Percentiles rank a stretch among this genome's conserved stretches.
These are phyloP conservation scores for Syzygium syzygioides DNA, from an alignment of 441 rosid genomes.

Conservation along the genomic window DNA sequence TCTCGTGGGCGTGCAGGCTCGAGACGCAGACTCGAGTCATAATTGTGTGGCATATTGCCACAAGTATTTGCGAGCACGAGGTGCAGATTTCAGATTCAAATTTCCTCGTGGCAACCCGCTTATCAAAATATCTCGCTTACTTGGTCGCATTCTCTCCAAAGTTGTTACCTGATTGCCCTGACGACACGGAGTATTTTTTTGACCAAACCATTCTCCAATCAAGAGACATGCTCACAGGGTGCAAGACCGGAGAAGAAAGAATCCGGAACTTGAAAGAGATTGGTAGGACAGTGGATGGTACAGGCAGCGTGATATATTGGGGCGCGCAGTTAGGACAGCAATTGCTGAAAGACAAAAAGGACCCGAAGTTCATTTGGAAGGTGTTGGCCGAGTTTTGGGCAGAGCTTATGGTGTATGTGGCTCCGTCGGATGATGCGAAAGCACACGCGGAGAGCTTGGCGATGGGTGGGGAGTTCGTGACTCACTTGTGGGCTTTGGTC, in stretches of 20 bases:
- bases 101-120: neutral
- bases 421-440: neutral
- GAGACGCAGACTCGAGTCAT: neutral
- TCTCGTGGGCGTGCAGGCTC: neutral
- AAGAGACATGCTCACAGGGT: neutral
- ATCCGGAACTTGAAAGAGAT: neutral
- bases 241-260: neutral
- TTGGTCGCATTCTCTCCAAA: neutral
- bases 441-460: neutral
- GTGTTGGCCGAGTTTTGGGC: neutral
- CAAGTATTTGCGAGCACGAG: neutral
- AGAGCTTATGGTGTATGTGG: neutral
- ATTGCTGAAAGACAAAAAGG: neutral
- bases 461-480: neutral
- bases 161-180: neutral
- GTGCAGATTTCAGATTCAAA: neutral
- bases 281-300: neutral
- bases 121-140: neutral
- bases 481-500: neutral
- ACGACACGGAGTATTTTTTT: neutral
- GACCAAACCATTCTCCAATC: neutral
- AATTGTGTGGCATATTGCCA: neutral
- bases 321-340: neutral
- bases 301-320: neutral
- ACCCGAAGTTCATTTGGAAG: neutral